phyloP scores from a whole-genome alignment of 352 stramenopile genomes.

The Peronospora farinosa region DNA sequence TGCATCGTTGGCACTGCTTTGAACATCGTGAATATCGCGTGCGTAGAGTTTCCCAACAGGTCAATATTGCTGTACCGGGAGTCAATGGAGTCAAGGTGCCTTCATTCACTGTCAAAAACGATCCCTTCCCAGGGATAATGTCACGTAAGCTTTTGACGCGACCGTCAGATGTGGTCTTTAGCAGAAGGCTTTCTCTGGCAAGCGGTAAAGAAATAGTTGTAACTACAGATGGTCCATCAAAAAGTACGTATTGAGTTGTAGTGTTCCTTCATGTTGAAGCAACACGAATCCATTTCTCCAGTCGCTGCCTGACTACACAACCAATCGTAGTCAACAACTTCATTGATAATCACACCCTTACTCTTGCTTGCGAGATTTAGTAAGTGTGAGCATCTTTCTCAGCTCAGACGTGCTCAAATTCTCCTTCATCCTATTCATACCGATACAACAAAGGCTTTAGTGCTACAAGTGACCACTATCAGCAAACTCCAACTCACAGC shows the following conservation, averaged over 20 bases:
- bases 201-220: background rate
- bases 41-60: no score
- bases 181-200: background rate
- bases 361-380: conserved; percentile 21
- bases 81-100: conserved; percentile 15
- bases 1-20: no score
- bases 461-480: no score
- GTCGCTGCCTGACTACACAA: conserved; percentile 12
- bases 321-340: conserved; percentile 6
- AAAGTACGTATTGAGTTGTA: conserved; percentile 1
- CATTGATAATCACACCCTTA: background rate
- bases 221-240: background rate
- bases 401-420: conserved; percentile 43
- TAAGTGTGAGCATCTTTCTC: conserved; percentile 22
- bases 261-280: conserved; percentile 5
- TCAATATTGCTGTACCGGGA: no score
- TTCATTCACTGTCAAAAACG: conserved; percentile 15
- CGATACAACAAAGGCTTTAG: background rate
- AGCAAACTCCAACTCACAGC: background rate
- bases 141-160: background rate
- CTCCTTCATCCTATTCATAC: conserved; percentile 44
- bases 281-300: conserved; percentile 17
- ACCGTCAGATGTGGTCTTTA: conserved; percentile 6
- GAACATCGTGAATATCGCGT: no score
- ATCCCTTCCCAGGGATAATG: conserved; percentile 4